Evolutionary conservation across 371 early-diverging fungal genomes (phyloP).

Genomic region (Mucor piriformis): DNA sequence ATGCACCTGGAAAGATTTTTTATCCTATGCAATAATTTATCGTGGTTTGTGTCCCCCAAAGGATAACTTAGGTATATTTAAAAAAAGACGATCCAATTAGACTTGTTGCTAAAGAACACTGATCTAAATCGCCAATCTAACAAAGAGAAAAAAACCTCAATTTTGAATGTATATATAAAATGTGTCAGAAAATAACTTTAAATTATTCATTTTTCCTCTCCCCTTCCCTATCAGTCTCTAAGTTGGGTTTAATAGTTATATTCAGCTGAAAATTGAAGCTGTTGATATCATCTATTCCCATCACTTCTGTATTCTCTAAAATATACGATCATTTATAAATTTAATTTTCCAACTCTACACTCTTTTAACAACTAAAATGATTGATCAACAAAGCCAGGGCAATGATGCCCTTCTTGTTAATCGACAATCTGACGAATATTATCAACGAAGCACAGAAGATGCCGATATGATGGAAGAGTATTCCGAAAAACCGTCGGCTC

Average conservation of each 20-base stretch:
- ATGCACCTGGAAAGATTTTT: not conserved
- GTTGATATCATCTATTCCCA: not conserved
- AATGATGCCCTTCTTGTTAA: constrained; percentile 3
- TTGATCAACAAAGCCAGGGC: not conserved
- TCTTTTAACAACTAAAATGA: not conserved
- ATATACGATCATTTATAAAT: too few species aligned
- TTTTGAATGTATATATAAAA: not conserved
- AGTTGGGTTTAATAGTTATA: not conserved
- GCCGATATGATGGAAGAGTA: constrained; percentile 40
- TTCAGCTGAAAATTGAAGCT: not conserved
- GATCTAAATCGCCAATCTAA: not conserved
- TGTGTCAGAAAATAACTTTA: not conserved
- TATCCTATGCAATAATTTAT: not conserved
- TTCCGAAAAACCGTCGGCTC: constrained; percentile 44
- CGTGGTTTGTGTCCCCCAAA: not conserved
- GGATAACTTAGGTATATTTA: not conserved
- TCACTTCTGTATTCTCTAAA: not conserved
- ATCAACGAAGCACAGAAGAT: not conserved
- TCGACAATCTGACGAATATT: not conserved
- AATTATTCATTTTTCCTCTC: not conserved
- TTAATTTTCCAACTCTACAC: not conserved
- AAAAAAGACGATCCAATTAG: not conserved
- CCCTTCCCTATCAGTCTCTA: not conserved
- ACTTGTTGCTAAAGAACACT: not conserved
- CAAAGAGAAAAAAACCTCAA: not conserved